Percentiles rank a stretch among this genome's conserved stretches.
Conservation (phyloP, 2,329 filamentous ascomycete genomes). For the Microcyclospora pomicola region DNA sequence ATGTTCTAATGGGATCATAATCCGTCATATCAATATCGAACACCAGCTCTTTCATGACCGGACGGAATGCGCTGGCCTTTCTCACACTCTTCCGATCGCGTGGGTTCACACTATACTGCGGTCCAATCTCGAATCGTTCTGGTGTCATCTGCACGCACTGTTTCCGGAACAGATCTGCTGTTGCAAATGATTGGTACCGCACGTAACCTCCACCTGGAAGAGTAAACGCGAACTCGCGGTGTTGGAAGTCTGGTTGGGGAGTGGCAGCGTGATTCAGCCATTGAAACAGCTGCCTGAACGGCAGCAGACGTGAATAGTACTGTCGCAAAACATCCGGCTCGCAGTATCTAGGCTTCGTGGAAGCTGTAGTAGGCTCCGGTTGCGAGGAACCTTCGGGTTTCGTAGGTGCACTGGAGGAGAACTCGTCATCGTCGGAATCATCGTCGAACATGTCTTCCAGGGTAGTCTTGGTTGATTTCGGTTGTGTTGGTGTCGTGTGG, state of each 20-base stretch:
- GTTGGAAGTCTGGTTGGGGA: slow-evolving; percentile 74
- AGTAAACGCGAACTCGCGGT: slow-evolving; percentile 93
- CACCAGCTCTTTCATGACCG: slow-evolving; percentile 82
- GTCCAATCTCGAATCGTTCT: slow-evolving; percentile 92
- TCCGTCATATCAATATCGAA: slow-evolving; percentile 99
- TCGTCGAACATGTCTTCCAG: slow-evolving; percentile 48
- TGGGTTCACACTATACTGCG: slow-evolving; percentile 89
- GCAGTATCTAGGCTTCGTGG: slow-evolving; percentile 28
- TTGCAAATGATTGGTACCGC: slow-evolving; percentile 71
- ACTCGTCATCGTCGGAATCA: slow-evolving; percentile 44
- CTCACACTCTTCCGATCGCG: slow-evolving; percentile 80
- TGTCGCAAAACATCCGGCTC: slow-evolving; percentile 79
- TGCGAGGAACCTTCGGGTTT: slow-evolving; percentile 31
- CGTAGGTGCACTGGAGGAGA: slow-evolving; percentile 39
- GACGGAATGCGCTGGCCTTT: slow-evolving; percentile 69
- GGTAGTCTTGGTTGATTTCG: slow-evolving; percentile 6
- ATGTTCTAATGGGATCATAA: slow-evolving; percentile 93
- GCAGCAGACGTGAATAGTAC: slow-evolving; percentile 92
- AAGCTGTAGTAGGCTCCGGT: slow-evolving; percentile 16
- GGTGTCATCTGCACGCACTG: slow-evolving; percentile 80
- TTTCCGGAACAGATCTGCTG: slow-evolving; percentile 65
- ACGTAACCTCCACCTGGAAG: slow-evolving; percentile 86
- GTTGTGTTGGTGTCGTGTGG: background rate
- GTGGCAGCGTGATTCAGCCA: slow-evolving; percentile 92
- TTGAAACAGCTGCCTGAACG: slow-evolving; percentile 87